Percentiles rank a stretch among this genome's conserved stretches.
Evolutionary conservation across 176 grass and related monocot species (phyloP).

Genomic region (Musa troglodytarum): DNA sequence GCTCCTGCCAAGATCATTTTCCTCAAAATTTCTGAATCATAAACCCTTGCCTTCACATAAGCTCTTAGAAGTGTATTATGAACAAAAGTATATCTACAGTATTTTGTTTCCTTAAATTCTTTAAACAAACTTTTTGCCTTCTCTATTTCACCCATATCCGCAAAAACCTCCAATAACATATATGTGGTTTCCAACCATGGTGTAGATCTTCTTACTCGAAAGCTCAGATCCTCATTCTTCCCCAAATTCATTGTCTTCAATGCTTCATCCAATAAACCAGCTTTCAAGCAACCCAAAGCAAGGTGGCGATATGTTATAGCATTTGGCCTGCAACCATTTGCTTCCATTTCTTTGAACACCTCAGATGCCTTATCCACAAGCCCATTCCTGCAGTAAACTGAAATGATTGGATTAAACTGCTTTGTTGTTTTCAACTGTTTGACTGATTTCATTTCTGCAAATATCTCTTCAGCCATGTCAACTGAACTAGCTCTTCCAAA

Average conservation of each 20-base stretch:
- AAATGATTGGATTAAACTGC: conserved; percentile 80
- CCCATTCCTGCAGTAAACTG: conserved; percentile 72
- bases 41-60: conserved; percentile 67
- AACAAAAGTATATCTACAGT: conserved; percentile 69
- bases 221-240: conserved; percentile 45
- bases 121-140: conserved; percentile 55
- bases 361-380: conserved; percentile 59
- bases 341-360: conserved; percentile 80
- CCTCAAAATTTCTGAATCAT: conserved; percentile 63
- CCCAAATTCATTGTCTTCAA: conserved; percentile 63
- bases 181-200: conserved; percentile 89
- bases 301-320: conserved; percentile 90
- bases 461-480: conserved; percentile 58
- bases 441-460: conserved; percentile 46
- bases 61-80: conserved; percentile 78
- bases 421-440: conserved; percentile 42
- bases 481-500: conserved; percentile 54
- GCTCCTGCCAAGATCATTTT: conserved; percentile 84
- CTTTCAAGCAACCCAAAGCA: conserved; percentile 73
- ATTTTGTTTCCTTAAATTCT: conserved; percentile 87
- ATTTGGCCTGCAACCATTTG: conserved; percentile 61
- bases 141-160: conserved; percentile 58
- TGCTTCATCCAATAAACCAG: conserved; percentile 65
- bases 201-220: conserved; percentile 59
- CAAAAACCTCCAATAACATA: conserved; percentile 69